Base-by-base conservation (phyloP, 352 stramenopile species). In the Globisporangium irregulare region DNA sequence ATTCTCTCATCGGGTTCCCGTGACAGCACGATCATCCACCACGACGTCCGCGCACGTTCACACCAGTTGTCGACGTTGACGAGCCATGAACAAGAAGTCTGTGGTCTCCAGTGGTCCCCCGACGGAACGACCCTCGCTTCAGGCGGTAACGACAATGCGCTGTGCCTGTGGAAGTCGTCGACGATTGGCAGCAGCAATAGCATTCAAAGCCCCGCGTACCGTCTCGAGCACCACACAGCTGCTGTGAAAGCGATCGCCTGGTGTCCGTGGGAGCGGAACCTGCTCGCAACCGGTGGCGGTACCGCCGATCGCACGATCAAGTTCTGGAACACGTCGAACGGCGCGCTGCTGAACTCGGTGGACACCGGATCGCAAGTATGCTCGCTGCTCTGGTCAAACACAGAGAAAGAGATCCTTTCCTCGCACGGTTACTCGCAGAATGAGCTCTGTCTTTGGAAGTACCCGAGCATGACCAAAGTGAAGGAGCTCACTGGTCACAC, bases 241-340 rank as follows among this genome's bases (percentile, higher is more conserved):
- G 97, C 97, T 34, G 97, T 99, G 25, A 99, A 99, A 75, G 97
- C 98, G 22, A 90, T 99, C 60, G 97, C 97, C 6, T 99, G 98
- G 98, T 99, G 95, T 75, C 98, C 98, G 9, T 98, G 98, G 86
- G 95, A 99, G 71, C 93, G 95, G 20, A 97, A 99, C 71, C 69
- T 99, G 9, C 87, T 99, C 48, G 98, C 98, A 1, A 98, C 95
- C 12, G 98, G 98, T 60, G 98, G 97, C 36, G 98, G 98, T 68
- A 99, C 98, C 24, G 97, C 97, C 22, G 98, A 99, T 81, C 85
- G 97, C 43, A 97, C 90, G 62, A 99, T 99, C 82, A 99, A 99
- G 81, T 98, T 99, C 70, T 99, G 98, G 98, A 99, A 99, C 77
- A 94, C 94, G 12, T 82, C 81, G 18, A 98, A 91, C 27, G 86